Conservation (phyloP, 345 rosid genomes). For the Eutrema heterophyllum region DNA sequence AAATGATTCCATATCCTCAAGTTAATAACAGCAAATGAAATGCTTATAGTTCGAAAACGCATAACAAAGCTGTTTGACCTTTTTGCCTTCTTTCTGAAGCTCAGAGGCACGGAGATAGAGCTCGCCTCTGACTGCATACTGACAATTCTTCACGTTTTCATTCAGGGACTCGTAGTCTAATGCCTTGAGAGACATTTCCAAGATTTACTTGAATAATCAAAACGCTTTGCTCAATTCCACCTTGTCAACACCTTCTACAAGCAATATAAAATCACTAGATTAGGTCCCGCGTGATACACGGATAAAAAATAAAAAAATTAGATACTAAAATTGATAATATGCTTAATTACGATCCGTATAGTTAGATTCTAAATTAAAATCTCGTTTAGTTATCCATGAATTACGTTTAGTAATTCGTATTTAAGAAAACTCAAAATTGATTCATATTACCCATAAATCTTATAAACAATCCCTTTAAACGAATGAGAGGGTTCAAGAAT, state of each 20-base stretch:
- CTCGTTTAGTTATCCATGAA: too few species aligned
- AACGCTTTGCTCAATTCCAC: background rate
- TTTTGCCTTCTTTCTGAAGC: slow-evolving; percentile 98
- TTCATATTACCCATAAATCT: too few species aligned
- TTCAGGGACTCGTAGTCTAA: slow-evolving; percentile 74
- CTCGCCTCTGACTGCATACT: slow-evolving; percentile 92
- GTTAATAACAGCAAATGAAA: background rate
- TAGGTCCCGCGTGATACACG: too few species aligned
- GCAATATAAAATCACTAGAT: background rate
- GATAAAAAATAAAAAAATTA: too few species aligned
- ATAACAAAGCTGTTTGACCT: slow-evolving; percentile 36
- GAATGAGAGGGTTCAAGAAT: too few species aligned
- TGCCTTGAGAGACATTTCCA: slow-evolving; percentile 61
- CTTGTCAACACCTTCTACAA: background rate
- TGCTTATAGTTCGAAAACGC: background rate
- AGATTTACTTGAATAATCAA: too few species aligned
- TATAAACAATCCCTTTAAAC: too few species aligned
- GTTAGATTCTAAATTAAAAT: too few species aligned
- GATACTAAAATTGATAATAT: too few species aligned
- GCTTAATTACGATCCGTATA: too few species aligned
- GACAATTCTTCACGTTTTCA: slow-evolving; percentile 88
- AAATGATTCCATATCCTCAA: slow-evolving; percentile 1
- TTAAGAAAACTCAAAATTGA: too few species aligned
- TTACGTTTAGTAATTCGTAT: too few species aligned
- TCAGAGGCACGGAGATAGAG: slow-evolving; percentile 95